Percentiles rank a stretch among this genome's conserved stretches.
Evolutionary conservation across 371 early-diverging fungal genomes (phyloP).

Genomic region (Rozella allomycis): DNA sequence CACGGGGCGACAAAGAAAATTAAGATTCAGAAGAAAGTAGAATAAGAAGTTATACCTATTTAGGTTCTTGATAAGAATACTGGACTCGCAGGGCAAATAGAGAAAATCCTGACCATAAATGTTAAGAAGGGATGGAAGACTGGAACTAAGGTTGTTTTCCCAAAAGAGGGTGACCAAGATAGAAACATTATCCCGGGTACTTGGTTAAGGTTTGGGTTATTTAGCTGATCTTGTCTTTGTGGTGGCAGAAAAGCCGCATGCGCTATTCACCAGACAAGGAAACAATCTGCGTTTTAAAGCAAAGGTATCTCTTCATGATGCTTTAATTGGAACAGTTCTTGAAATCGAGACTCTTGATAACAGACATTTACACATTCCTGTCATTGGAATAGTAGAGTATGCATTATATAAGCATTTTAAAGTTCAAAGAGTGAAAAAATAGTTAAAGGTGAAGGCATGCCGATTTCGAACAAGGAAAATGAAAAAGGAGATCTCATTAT

Average conservation of each 20-base stretch:
- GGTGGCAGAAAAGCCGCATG: constrained; percentile 19
- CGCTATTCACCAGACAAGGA: constrained; percentile 15
- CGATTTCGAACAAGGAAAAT: constrained; percentile 8
- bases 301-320: constrained; percentile 15
- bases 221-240: constrained; percentile 25
- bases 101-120: constrained; percentile 20
- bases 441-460: constrained; percentile 24
- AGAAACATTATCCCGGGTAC: constrained; percentile 21
- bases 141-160: constrained; percentile 30
- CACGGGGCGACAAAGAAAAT: constrained; percentile 22
- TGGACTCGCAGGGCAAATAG: constrained; percentile 8
- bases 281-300: constrained; percentile 16
- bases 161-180: constrained; percentile 27
- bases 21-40: constrained; percentile 17
- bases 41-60: background rate
- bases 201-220: background rate
- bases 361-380: constrained; percentile 16
- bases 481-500: constrained; percentile 15
- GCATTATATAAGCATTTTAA: background rate
- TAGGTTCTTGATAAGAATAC: constrained; percentile 16
- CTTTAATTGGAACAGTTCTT: constrained; percentile 15
- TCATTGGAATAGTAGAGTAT: constrained; percentile 21
- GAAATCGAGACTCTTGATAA: constrained; percentile 20
- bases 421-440: constrained; percentile 18
- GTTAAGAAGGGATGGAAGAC: constrained; percentile 22